Conservation (phyloP, 2,329 filamentous ascomycete genomes). For the Fusarium fujikuroi region DNA sequence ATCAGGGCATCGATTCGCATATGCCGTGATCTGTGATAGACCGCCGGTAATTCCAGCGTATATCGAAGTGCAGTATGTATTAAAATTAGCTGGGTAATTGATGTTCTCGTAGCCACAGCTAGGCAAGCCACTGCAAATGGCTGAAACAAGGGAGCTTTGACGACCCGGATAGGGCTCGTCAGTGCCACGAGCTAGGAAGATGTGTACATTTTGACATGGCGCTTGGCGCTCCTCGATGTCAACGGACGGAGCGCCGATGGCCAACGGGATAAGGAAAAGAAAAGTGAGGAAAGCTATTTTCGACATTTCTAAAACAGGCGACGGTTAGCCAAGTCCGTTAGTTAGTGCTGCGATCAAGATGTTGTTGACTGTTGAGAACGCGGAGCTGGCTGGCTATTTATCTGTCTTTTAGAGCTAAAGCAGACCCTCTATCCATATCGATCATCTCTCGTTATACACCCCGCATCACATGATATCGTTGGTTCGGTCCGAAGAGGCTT, state of each 20-base stretch:
- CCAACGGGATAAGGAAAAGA: background rate
- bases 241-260: background rate
- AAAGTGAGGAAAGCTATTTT: background rate
- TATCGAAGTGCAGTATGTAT: background rate
- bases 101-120: background rate
- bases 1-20: background rate
- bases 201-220: background rate
- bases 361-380: background rate
- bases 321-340: accelerated
- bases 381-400: background rate
- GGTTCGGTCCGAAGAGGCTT: background rate
- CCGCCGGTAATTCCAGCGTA: background rate
- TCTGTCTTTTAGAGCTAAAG: accelerated
- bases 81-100: background rate
- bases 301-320: background rate
- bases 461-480: background rate
- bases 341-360: background rate
- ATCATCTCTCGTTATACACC: background rate
- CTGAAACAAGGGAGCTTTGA: background rate
- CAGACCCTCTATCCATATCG: accelerated
- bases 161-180: background rate
- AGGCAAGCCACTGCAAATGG: background rate
- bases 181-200: background rate
- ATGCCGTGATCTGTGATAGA: background rate
- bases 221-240: background rate